Conservation (phyloP, 257 asterid species). For the Jacaranda mimosifolia region DNA sequence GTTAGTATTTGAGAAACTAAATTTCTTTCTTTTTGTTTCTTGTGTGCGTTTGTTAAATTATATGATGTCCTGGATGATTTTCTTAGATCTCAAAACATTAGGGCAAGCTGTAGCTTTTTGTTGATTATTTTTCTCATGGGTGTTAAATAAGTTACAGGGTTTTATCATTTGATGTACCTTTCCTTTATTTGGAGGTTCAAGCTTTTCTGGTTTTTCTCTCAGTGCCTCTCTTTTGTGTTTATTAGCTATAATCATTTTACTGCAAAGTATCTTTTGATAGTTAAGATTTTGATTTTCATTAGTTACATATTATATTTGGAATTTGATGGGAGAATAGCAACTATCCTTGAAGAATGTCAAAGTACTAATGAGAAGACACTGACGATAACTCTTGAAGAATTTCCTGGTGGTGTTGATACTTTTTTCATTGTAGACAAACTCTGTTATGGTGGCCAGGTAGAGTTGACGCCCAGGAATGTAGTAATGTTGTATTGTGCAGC, state of each 20-base stretch:
- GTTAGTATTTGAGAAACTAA: background rate
- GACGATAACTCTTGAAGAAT: conserved; percentile 59
- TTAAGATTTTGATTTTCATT: conserved; percentile 15
- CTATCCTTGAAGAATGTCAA: conserved; percentile 62
- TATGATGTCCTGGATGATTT: background rate
- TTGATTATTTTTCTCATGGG: background rate
- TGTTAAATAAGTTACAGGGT: background rate
- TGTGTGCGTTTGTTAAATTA: background rate
- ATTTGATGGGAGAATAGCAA: conserved; percentile 70
- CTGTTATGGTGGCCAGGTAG: conserved; percentile 79
- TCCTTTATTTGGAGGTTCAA: background rate
- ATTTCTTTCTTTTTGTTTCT: background rate
- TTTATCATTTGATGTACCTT: background rate
- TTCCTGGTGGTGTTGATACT: conserved; percentile 86
- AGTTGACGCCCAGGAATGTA: conserved; percentile 74
- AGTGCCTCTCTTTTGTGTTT: conserved; percentile 14
- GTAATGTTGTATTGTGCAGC: conserved; percentile 84
- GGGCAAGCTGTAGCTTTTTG: background rate
- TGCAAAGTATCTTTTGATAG: conserved; percentile 24
- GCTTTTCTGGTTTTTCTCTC: background rate
- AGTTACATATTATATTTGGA: conserved; percentile 26
- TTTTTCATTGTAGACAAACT: conserved; percentile 66
- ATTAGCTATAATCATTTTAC: background rate
- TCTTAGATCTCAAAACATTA: background rate
- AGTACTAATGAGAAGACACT: conserved; percentile 41